Evolutionary conservation across 2,329 filamentous ascomycete species (phyloP), one percentile per base, ranked within the genome.

Genomic region (Lithohypha guttulata): DNA sequence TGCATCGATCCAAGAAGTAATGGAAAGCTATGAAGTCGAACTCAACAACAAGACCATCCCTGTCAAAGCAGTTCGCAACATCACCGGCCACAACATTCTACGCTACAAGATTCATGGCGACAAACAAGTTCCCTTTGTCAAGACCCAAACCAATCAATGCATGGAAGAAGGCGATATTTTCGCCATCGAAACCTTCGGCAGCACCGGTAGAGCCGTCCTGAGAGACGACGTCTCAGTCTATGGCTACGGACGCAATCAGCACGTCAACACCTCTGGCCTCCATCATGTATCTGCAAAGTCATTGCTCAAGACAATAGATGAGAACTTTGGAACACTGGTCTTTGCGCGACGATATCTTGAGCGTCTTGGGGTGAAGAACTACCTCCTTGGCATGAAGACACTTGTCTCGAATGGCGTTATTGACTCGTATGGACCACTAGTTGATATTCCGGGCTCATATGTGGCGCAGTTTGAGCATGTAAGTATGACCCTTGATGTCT

Each of bases 381-480:
- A 80, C 47, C 55, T 75, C 34, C 65, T 72, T 1, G 75, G 73
- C 1, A 68, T 75, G 59, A 76, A 75, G 41, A 68, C 63, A 25
- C 62, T 79, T 17, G 64, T 77, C 1, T 63, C 67, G 5, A 63
- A 70, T 37, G 76, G 73, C 1, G 64, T 79, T 14, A 59, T 79
- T 3, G 68, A 79, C 28, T 55, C 63, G 3, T 75, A 79, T 51
- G 58, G 59, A 10, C 76, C 75, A 1, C 58, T 80, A 18, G 59
- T 66, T 22, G 76, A 80, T 47, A 54, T 72, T 28, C 63, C 68
- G 45, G 75, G 75, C 2, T 77, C 74, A 1, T 79, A 77, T 52
- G 68, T 71, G 4, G 76, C 76, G 7, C 77, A 80, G 49, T 79
- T 73, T 52, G 76, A 80, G 58, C 77, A 73, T 56, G 62, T 66